Percentiles rank a stretch among this genome's conserved stretches.
Conservation (phyloP, 2,329 filamentous ascomycete species). For the Colletotrichum sp. region DNA sequence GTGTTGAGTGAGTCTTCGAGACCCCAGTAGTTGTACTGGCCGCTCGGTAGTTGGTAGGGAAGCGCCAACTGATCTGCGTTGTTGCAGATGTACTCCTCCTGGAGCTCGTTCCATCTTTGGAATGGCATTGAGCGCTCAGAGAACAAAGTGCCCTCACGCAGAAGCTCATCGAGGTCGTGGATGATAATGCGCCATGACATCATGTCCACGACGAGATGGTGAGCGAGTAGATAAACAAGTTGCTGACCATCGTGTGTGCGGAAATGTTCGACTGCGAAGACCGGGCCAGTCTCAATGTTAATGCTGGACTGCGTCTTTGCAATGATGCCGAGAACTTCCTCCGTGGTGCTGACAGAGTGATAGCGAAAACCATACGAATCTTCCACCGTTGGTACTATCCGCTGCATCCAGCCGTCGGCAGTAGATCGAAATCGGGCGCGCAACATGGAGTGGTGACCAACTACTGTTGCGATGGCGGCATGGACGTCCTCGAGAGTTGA, state of each 20-base stretch:
- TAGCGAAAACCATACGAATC: constrained; percentile 50
- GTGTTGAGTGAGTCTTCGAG: constrained; percentile 46
- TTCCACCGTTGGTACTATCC: constrained; percentile 41
- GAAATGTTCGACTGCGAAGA: constrained; percentile 55
- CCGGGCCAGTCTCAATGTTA: constrained; percentile 53
- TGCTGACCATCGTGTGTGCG: constrained; percentile 49
- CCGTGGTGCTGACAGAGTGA: constrained; percentile 42
- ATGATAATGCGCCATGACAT: constrained; percentile 56
- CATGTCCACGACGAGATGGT: constrained; percentile 57
- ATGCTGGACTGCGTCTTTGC: constrained; percentile 47
- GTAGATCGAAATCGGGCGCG: constrained; percentile 47
- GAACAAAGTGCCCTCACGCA: constrained; percentile 47
- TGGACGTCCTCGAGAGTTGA: constrained; percentile 48
- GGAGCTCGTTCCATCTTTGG: constrained; percentile 53
- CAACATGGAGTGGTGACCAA: constrained; percentile 57
- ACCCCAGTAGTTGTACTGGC: constrained; percentile 53
- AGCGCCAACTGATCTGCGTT: constrained; percentile 32
- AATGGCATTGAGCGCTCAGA: constrained; percentile 53
- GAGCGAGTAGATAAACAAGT: constrained; percentile 53
- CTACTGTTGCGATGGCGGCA: constrained; percentile 52
- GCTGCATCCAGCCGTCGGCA: constrained; percentile 50
- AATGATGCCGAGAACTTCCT: constrained; percentile 45
- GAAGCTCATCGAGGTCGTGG: constrained; percentile 53
- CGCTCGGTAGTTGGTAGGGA: constrained; percentile 42
- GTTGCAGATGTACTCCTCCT: constrained; percentile 40